Evolutionary conservation across 345 rosid genomes (phyloP).

Genomic region (Populus pruinosa): DNA sequence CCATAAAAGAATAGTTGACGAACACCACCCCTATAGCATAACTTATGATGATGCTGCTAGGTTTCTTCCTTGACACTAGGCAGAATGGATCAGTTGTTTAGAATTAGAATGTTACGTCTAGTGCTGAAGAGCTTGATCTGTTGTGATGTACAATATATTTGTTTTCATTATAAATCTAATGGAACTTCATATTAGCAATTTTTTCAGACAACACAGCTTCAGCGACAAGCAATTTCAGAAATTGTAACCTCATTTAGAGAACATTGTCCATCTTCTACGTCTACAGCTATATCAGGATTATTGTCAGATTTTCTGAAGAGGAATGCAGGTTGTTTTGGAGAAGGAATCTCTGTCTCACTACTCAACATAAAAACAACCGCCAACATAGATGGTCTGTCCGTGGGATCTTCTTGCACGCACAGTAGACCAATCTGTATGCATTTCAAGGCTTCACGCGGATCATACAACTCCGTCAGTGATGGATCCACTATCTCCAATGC

Average conservation of each 20-base stretch:
- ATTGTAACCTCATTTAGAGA: neutral
- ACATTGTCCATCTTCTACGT: neutral
- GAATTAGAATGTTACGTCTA: too few species aligned
- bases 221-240: neutral
- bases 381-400: neutral
- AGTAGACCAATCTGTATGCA: constrained; percentile 3
- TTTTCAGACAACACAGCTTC: neutral
- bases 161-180: too few species aligned
- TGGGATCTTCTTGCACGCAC: neutral
- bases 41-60: too few species aligned
- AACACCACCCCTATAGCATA: too few species aligned
- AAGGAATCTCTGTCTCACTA: neutral
- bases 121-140: too few species aligned
- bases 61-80: too few species aligned
- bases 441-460: neutral
- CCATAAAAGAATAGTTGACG: too few species aligned
- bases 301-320: neutral
- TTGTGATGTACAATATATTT: too few species aligned
- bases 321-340: neutral
- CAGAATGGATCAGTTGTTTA: too few species aligned
- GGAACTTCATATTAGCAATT: too few species aligned
- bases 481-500: constrained; percentile 1
- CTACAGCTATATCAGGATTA: neutral
- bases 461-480: neutral
- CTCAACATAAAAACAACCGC: neutral